Evolutionary conservation across 768 basidiomycete species (phyloP), one percentile per base, ranked within the genome.

Genomic region (Kwoniella botswanensis): DNA sequence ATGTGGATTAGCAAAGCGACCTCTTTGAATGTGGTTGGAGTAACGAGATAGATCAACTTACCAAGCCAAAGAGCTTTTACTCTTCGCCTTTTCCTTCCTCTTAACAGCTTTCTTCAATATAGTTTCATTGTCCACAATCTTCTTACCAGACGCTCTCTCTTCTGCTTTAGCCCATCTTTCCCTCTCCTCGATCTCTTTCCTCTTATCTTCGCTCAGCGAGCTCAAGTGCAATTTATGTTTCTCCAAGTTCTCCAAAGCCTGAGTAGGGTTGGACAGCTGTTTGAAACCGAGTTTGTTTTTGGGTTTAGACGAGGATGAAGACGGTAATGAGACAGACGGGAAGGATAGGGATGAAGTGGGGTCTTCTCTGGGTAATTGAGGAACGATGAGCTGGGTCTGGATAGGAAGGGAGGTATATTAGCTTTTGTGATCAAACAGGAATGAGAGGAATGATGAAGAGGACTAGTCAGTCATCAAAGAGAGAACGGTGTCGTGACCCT

Each of bases 51-150:
- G 24, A 26, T 26, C 18, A 24, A 85, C 90, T 67, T 72, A 95
- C 95, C 96, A 98, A 55, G 88, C 87, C 79, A 91, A 92, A 82
- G 92, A 92, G 70, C 90, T 89, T 86, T 92, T 94, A 24, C 71
- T 77, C 82, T 98, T 98, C 76, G 90, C 90, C 83, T 96, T 95
- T 84, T 97, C 96, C 73, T 92, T 90, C 82, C 92, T 86, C 86
- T 97, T 98, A 9, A 88, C 89, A 53, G 94, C 94, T 86, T 97
- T 98, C 86, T 96, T 98, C 78, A 99, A 83, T 56, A 90, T 86
- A 0, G 75, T 81, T 80, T 93, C 93, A 75, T 95, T 92, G 76
- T 98, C 97, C 60, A 88, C 88, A 41, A 99, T 90, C 84, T 98
- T 99, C 59, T 90, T 90, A 2, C 97, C 97, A 65, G 92, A 93